These are phyloP conservation scores for Blastocladiella britannica DNA, from an alignment of 192 early-diverging fungal species.

Conservation along the genomic window DNA sequence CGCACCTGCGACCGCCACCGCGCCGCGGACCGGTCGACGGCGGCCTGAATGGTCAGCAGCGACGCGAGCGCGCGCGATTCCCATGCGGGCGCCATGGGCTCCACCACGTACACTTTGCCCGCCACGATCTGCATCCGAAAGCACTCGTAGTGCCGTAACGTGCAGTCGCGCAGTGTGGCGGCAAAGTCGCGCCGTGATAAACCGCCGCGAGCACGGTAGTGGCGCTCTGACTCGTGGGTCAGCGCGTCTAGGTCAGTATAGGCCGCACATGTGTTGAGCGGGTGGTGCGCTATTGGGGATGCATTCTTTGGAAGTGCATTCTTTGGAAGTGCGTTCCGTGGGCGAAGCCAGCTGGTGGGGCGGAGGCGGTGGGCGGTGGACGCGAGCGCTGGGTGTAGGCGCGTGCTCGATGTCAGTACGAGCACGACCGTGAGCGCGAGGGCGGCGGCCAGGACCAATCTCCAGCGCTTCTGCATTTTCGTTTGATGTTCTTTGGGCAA, in stretches of 20 bases:
- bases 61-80: not conserved
- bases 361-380: too few relatives aligned
- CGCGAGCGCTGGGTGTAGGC: too few relatives aligned
- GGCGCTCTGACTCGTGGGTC: not conserved
- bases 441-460: too few relatives aligned
- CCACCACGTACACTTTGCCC: not conserved
- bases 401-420: too few relatives aligned
- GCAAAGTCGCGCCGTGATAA: not conserved
- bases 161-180: not conserved
- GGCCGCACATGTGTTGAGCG: too few relatives aligned
- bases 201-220: not conserved
- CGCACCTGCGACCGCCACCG: not conserved
- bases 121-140: not conserved
- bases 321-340: too few relatives aligned
- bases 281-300: too few relatives aligned
- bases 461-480: too few relatives aligned
- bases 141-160: not conserved
- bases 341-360: too few relatives aligned
- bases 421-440: too few relatives aligned
- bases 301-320: too few relatives aligned
- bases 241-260: not conserved
- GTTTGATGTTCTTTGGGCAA: too few relatives aligned
- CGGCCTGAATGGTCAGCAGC: not conserved
- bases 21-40: not conserved
- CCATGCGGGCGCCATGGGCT: not conserved